Percentiles rank a stretch among this genome's conserved stretches.
These are phyloP conservation scores for Craterostigma plantagineum DNA, from an alignment of 257 asterid genomes.

Conservation along the genomic window DNA sequence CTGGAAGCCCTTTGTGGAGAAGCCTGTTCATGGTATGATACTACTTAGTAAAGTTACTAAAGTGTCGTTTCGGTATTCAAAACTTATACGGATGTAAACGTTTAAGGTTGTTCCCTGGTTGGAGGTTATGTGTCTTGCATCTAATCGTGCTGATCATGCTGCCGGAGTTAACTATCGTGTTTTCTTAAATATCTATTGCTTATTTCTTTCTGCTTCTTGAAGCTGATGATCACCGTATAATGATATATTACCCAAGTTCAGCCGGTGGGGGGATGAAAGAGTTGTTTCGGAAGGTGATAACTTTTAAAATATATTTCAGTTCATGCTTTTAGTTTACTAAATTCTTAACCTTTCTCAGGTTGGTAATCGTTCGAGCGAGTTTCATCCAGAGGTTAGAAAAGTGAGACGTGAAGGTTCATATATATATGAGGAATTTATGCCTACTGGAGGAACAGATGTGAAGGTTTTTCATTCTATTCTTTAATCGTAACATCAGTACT, in stretches of 20 bases:
- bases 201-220: conserved; percentile 17
- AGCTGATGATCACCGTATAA: conserved; percentile 96
- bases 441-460: conserved; percentile 98
- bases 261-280: conserved; percentile 99
- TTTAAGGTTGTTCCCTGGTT: too few species aligned
- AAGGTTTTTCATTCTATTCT: conserved; percentile 33
- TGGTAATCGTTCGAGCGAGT: conserved; percentile 96
- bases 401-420: conserved; percentile 99
- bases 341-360: conserved; percentile 27
- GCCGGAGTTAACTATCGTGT: too few species aligned
- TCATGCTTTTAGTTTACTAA: conserved; percentile 4
- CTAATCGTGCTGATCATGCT: too few species aligned
- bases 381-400: conserved; percentile 90
- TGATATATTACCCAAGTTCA: conserved; percentile 95
- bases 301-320: conserved; percentile 1
- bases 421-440: conserved; percentile 98
- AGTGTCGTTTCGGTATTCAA: neutral
- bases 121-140: neutral
- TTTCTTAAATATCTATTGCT: neutral
- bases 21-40: conserved; percentile 71
- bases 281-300: conserved; percentile 76
- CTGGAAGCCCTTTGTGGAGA: conserved; percentile 97
- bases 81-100: neutral
- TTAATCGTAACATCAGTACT: too few species aligned
- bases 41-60: conserved; percentile 1